Evolutionary conservation across 768 basidiomycete genomes (phyloP), one percentile per base, ranked within the genome.

Genomic region (Leucosporidium yakuticum): DNA sequence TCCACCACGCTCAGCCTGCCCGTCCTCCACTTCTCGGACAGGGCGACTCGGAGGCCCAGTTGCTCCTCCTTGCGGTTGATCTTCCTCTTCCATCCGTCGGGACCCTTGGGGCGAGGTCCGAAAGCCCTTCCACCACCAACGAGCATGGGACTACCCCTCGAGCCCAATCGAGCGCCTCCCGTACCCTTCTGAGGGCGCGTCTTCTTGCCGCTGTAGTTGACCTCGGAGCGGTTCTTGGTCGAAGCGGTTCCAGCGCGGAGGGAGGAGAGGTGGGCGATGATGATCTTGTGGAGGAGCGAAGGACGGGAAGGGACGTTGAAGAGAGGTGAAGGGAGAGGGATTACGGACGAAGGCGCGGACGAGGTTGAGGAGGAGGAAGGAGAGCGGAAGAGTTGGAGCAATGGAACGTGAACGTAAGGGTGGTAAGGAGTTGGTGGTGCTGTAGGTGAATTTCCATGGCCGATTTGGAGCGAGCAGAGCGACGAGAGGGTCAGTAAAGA

Each of bases 91-190:
- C 94, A 97, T 77, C 96, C 90, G 59, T 92, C 85, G 5, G 72
- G 72, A 1, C 69, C 70, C 54, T 75, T 76, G 4, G 92, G 90
- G 76, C 90, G 88, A 0, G 91, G 91, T 36, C 92, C 92, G 69
- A 92, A 93, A 9, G 91, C 91, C 50, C 89, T 85, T 73, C 95
- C 96, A 79, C 96, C 96, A 44, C 95, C 95, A 39, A 87, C 83
- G 63, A 88, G 84, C 84, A 91, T 90, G 2, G 91, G 91, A 77
- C 86, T 88, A 74, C 91, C 89, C 2, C 82, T 85, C 74, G 93
- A 91, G 57, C 94, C 95, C 15, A 96, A 81, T 77, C 96, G 90
- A 15, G 96, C 96, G 73, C 79, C 83, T 68, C 96, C 95, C 21
- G 86, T 84, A 14, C 95, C 95, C 79, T 99, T 99, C 78, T 99